phyloP scores from a whole-genome alignment of 2,329 filamentous ascomycete species.

The Cylindrodendrum hubeiense region DNA sequence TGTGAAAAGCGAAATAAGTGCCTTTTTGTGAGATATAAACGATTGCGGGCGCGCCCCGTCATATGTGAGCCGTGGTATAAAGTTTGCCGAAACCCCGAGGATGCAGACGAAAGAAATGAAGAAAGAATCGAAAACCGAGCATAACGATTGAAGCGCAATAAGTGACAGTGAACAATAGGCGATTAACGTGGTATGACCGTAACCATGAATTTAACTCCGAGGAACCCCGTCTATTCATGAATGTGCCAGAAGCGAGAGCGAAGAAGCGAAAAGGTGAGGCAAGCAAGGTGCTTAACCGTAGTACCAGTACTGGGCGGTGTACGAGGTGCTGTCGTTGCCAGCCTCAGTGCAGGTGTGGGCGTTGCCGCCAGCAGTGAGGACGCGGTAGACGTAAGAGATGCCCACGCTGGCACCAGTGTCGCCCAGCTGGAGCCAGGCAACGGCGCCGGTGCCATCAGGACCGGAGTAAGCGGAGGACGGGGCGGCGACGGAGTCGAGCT shows the following conservation, averaged over 20 bases:
- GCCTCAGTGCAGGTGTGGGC: constrained; percentile 57
- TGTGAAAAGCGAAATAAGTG: constrained; percentile 29
- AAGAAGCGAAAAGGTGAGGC: neutral
- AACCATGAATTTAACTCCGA: constrained; percentile 39
- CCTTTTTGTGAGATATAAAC: constrained; percentile 23
- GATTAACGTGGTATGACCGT: too few relatives aligned
- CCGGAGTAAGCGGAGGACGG: constrained; percentile 63
- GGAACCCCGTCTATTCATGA: constrained; percentile 33
- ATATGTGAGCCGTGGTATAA: constrained; percentile 37
- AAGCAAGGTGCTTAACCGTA: constrained; percentile 53
- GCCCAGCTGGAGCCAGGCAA: constrained; percentile 66
- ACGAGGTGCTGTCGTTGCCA: constrained; percentile 65
- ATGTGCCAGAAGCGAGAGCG: constrained; percentile 35
- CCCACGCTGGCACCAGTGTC: constrained; percentile 55
- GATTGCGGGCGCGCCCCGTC: constrained; percentile 16
- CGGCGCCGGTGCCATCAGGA: constrained; percentile 62
- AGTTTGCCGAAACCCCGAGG: constrained; percentile 30
- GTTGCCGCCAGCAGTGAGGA: constrained; percentile 65
- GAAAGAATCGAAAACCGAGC: neutral
- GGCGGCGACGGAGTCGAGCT: constrained; percentile 63
- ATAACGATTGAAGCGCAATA: neutral
- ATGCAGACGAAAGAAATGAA: constrained; percentile 17
- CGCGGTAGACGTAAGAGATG: constrained; percentile 63
- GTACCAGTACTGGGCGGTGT: constrained; percentile 71
- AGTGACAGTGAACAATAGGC: constrained; percentile 10